Evolutionary conservation across 31 red algal species (phyloP), one percentile per base, ranked within the genome.

Genomic region (Odonthalia washingtoniensis): DNA sequence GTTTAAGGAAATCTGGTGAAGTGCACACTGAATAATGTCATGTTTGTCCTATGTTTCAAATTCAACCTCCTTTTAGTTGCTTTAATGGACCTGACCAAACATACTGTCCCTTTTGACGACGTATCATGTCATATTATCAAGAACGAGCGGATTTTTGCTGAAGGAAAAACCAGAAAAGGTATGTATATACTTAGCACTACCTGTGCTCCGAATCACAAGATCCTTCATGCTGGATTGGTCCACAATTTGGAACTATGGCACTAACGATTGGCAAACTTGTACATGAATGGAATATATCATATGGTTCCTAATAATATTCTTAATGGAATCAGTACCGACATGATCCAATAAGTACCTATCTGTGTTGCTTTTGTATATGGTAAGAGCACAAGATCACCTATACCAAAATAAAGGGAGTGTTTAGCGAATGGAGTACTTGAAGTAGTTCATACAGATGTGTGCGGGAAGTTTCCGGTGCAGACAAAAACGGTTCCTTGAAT

Each of bases 381-480:
- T 14, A 57, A 57, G 21, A 57, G 49, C 21, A 57, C 49, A 9
- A 9, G 49, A 14, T 9, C 49, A 57, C 21, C 21, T 57, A 57
- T 57, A 9, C 49, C 49, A 21, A 57, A 57, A 57, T 9, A 57
- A 57, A 57, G 21, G 9, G 49, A 57, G 49, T 14, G 21, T 14
- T 21, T 14, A 14, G 9, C 21, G 12, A 57, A 9, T 21, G 21
- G 21, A 57, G 9, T 57, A 21, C 21, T 57, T 9, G 12, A 57
- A 21, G 12, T 57, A 57, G 49, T 57, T 9, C 49, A 57, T 21
- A 57, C 46, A 27, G 77, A 65, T 40, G 77, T 81, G 4, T 65
- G 53, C 64, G 42, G 17, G 4, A 41, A 18, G n/a, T 26, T 77
- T 12, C 52, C 53, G 12, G 77, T 65, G 5, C 12, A 12, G 5